Evolutionary conservation across 441 rosid genomes (phyloP).

Genomic region (Mallotus repandus): DNA sequence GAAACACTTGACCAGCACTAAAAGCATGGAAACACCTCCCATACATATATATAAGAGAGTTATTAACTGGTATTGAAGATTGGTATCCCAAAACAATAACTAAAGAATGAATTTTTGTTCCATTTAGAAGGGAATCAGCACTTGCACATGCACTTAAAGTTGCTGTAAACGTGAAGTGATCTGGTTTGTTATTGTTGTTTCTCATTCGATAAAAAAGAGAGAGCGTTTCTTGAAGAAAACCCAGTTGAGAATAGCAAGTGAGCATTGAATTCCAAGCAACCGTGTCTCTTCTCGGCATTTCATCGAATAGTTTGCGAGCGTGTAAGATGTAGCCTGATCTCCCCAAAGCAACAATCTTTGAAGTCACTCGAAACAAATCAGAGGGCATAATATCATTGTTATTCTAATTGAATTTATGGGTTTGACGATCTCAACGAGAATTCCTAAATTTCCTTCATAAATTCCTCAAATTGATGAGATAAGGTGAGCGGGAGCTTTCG

Average conservation of each 20-base stretch:
- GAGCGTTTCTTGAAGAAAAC: conserved; percentile 49
- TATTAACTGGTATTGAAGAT: conserved; percentile 47
- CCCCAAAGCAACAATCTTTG: conserved; percentile 39
- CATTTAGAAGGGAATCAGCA: conserved; percentile 35
- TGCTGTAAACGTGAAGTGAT: conserved; percentile 64
- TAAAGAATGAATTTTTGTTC: conserved; percentile 48
- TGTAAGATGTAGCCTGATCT: conserved; percentile 42
- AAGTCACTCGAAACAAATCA: conserved; percentile 41
- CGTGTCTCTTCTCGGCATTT: conserved; percentile 51
- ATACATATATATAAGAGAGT: conserved; percentile 71
- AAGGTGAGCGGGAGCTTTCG: background rate
- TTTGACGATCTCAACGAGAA: background rate
- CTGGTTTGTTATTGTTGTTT: conserved; percentile 35
- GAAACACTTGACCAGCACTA: conserved; percentile 56
- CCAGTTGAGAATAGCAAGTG: conserved; percentile 53
- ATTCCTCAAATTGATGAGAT: background rate
- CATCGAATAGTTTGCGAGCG: conserved; percentile 71
- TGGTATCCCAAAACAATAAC: conserved; percentile 43
- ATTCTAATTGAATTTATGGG: background rate
- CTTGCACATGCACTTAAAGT: conserved; percentile 52
- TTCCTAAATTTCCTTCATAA: background rate
- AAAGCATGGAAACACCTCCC: conserved; percentile 60
- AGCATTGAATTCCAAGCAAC: conserved; percentile 82
- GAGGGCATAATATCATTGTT: conserved; percentile 31
- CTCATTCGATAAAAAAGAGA: conserved; percentile 49